Evolutionary conservation across 805 yeast species (phyloP).

Genomic region (Barnettozyma siamensis): DNA sequence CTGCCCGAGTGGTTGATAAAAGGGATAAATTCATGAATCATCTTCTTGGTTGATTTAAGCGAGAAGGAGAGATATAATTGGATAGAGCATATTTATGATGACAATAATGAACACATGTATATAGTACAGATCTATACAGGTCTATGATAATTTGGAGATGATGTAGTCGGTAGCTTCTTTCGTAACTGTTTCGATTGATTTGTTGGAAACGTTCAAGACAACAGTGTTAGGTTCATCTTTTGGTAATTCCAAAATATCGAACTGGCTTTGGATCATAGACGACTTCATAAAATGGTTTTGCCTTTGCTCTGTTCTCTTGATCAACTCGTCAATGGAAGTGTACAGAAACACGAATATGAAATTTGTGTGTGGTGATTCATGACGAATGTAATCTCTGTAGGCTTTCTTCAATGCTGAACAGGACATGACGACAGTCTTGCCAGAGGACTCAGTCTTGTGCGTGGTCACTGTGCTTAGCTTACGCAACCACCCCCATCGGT

Average conservation of each 20-base stretch:
- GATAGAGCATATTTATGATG: neutral
- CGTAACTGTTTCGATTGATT: conserved; percentile 15
- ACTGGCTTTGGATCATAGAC: conserved; percentile 77
- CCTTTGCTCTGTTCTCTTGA: conserved; percentile 56
- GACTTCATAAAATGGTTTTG: conserved; percentile 82
- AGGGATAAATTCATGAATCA: neutral
- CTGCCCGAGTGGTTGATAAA: neutral
- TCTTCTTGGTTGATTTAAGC: too few relatives aligned
- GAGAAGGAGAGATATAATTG: too few relatives aligned
- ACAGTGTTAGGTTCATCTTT: conserved; percentile 26
- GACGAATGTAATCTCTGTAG: conserved; percentile 61
- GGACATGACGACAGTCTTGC: conserved; percentile 46
- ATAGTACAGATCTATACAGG: neutral
- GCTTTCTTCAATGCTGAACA: conserved; percentile 79
- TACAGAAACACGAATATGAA: conserved; percentile 63
- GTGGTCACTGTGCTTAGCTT: conserved; percentile 40
- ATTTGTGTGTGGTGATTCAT: conserved; percentile 27
- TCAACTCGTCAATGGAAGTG: conserved; percentile 56
- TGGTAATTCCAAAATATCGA: conserved; percentile 71
- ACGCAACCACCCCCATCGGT: conserved; percentile 86
- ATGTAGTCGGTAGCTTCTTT: conserved; percentile 10
- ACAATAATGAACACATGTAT: neutral
- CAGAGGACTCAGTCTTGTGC: conserved; percentile 30
- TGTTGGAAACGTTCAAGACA: conserved; percentile 27
- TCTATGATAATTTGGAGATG: neutral